Base-by-base conservation (phyloP, 106 monocot species). In the Platanthera guangdongensis region DNA sequence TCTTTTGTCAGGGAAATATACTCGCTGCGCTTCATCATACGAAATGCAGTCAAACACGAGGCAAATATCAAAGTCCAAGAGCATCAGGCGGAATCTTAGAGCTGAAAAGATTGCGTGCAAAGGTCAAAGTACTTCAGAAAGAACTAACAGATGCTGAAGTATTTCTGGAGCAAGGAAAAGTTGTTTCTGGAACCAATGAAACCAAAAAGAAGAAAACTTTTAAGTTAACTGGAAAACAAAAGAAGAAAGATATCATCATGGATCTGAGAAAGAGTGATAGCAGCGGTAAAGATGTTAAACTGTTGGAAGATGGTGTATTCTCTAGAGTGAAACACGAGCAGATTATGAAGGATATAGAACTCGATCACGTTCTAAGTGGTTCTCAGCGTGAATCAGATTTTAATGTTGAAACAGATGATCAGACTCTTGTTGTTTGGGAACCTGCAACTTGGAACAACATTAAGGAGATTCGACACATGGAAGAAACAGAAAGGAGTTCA, bases 271-370 rank as follows among this genome's bases (percentile, higher is more conserved):
- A 68, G 8, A 46, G 13, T 46, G 45, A 19, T 32, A 45, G 10
- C 30, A 45, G 8, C 46, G 68, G 39, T 15, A 68, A 68, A 45
- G 45, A 68, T 68, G 14, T 7, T 46, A 21, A 45, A 32, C 68
- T 68, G 45, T 4, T 68, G 45, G 14, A 39, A 4, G 80, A 82
- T 68, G 45, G 15, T 4, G 77, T 80, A 12, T 49, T 49, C 39
- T 75, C 82, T 1, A 84, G 63, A 45, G 57, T 48, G 21, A 88
- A 87, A 47, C 77, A 84, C 16, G 84, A 71, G 72, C 80, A 82
- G 49, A 83, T 59, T 6, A 77, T 86, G 78, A 95, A 95, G 79
- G 95, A 93, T 59, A 90, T 95, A 67, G 88, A 95, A 77, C 90
- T 90, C 18, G 95, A 95, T 74, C 74, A 88, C 12, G 76, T 85